Evolutionary conservation across 192 early-diverging fungal species (phyloP), one percentile per base, ranked within the genome.

Genomic region (Entophlyctis helioformis): DNA sequence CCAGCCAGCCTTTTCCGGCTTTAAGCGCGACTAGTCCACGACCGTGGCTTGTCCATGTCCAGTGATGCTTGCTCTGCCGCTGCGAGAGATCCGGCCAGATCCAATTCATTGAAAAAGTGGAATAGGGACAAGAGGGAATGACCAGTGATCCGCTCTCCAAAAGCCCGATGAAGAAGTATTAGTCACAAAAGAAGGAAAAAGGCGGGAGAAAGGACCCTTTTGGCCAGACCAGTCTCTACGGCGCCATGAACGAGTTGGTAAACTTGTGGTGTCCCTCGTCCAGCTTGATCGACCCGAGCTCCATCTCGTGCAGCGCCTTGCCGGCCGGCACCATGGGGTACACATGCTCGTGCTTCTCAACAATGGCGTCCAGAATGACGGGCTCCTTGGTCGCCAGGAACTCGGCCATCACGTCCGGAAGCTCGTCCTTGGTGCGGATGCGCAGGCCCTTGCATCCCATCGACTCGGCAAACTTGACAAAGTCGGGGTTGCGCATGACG

Each of bases 261-360:
- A 72, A 72, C 32, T 67, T 64, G 39, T 56, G 55, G n/a, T n/a
- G n/a, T n/a, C n/a, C n/a, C 46, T 72, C 70, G 42, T 72, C 61
- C 28, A 72, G 37, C 43, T 62, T 45, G 25, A 53, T 42, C 9
- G 29, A 21, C 15, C 70, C 70, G n/a, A 72, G 54, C 32, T 65
- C 70, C 70, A 72, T 72, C 59, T 98, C 91, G 66, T 96, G 73
- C 46, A 98, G 66, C 16, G 78, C 83, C 64, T 86, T 91, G 35
- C 91, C 90, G 48, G 85, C 95, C 16, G 95, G 89, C 1, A 87
- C 89, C 95, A 98, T 98, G 33, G 95, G 95, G 60, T 82, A 87
- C 20, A 98, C 86, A 57, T 91, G 89, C 66, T 98, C 91, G 33
- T 83, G 59, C 57, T 93, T 93, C 56, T 82, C 83, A 11, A 96